Conservation (phyloP, 148 eudicot species). For the Chenopodium berlandieri region DNA sequence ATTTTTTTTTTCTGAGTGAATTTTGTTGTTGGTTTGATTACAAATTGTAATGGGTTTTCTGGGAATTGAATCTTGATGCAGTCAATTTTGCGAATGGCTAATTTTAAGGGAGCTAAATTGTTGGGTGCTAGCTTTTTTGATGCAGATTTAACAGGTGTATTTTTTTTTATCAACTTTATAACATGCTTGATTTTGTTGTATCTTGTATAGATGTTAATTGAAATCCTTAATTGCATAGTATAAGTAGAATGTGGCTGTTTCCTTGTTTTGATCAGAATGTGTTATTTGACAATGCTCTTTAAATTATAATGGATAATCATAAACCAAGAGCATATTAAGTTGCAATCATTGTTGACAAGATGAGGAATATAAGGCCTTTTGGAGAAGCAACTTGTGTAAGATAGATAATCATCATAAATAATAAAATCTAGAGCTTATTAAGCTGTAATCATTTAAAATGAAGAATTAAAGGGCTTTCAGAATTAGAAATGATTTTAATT, state of each 20-base stretch:
- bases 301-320: not conserved
- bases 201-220: not conserved
- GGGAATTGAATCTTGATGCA: conserved; percentile 21
- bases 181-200: not conserved
- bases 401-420: no score
- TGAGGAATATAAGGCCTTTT: not conserved
- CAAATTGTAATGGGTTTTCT: not conserved
- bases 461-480: no score
- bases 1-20: not conserved
- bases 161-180: not conserved
- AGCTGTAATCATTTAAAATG: no score
- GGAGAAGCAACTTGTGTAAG: not conserved
- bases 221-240: not conserved
- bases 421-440: no score
- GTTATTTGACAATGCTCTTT: not conserved
- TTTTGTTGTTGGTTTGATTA: no score
- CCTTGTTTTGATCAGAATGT: not conserved
- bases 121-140: conserved; percentile 98
- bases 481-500: not conserved
- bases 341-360: not conserved
- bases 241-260: not conserved
- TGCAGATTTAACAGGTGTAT: conserved; percentile 89
- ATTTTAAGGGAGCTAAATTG: conserved; percentile 84
- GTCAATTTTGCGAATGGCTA: conserved; percentile 92
- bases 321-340: not conserved